phyloP scores from a whole-genome alignment of 192 early-diverging fungal species.

The Geranomyces variabilis region DNA sequence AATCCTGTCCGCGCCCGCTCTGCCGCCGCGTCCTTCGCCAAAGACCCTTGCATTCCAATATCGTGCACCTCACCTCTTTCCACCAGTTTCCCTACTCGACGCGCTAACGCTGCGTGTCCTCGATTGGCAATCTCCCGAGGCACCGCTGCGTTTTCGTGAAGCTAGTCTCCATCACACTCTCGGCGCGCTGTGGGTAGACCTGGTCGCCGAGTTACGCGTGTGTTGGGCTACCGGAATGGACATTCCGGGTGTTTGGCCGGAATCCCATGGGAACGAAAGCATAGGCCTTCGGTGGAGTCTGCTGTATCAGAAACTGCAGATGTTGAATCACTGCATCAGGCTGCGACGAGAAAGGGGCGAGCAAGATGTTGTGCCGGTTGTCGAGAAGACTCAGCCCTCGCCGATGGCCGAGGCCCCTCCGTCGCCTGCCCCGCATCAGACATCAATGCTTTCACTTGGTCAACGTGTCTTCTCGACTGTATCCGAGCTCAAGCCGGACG shows the following conservation, averaged over 20 bases:
- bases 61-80: slow-evolving; percentile 4
- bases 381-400: background rate
- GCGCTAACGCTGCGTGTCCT: slow-evolving; percentile 20
- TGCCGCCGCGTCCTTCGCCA: background rate
- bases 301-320: slow-evolving; percentile 43
- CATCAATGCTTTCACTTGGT: slow-evolving; percentile 4
- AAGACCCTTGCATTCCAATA: background rate
- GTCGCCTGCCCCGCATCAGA: background rate
- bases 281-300: slow-evolving; percentile 41
- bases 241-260: slow-evolving; percentile 29
- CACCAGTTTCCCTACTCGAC: slow-evolving; percentile 14
- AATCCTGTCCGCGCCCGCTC: background rate
- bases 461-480: slow-evolving; percentile 6
- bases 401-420: background rate
- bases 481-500: background rate
- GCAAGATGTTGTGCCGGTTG: background rate
- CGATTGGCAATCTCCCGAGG: slow-evolving; percentile 24
- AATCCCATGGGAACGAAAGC: slow-evolving; percentile 2
- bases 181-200: slow-evolving; percentile 29
- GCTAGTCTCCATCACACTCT: slow-evolving; percentile 12
- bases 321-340: slow-evolving; percentile 45
- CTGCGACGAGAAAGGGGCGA: slow-evolving; percentile 16
- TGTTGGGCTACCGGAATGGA: slow-evolving; percentile 29
- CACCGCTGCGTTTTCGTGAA: slow-evolving; percentile 16
- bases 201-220: slow-evolving; percentile 15